Percentiles rank a stretch among this genome's conserved stretches.
phyloP scores from a whole-genome alignment of 1,139 yeast species.

The Pneumocystis carinii region DNA sequence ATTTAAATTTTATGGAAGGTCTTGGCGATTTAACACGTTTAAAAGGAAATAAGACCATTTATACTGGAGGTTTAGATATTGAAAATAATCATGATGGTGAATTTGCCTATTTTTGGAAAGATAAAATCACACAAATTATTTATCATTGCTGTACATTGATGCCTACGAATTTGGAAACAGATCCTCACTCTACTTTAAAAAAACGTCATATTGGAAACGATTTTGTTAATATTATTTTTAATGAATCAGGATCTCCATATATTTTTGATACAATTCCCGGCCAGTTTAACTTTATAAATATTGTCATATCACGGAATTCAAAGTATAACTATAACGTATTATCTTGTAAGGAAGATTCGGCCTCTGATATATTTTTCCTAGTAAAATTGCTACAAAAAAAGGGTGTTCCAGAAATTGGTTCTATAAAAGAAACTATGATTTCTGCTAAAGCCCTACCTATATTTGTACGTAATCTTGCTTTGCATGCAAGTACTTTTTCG shows the following conservation, averaged over 20 bases:
- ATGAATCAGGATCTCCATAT: constrained; percentile 53
- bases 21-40: constrained; percentile 48
- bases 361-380: constrained; percentile 10
- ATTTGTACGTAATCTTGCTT: constrained; percentile 51
- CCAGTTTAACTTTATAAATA: constrained; percentile 69
- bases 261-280: constrained; percentile 58
- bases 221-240: constrained; percentile 64
- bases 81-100: constrained; percentile 60
- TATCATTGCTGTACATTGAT: constrained; percentile 73
- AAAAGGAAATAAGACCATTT: constrained; percentile 39
- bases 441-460: constrained; percentile 44
- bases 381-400: constrained; percentile 25
- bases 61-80: constrained; percentile 70
- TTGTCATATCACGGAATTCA: constrained; percentile 35
- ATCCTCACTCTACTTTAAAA: constrained; percentile 38
- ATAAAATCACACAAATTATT: constrained; percentile 53
- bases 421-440: constrained; percentile 61
- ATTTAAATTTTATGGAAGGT: constrained; percentile 41
- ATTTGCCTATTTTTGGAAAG: constrained; percentile 58
- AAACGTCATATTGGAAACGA: constrained; percentile 80
- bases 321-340: constrained; percentile 5
- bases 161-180: constrained; percentile 33
- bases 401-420: constrained; percentile 63
- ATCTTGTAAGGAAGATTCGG: constrained; percentile 1
- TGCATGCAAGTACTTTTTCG: constrained; percentile 59